Conservation (phyloP, 2,329 filamentous ascomycete species). For the Clathrospora elynae region DNA sequence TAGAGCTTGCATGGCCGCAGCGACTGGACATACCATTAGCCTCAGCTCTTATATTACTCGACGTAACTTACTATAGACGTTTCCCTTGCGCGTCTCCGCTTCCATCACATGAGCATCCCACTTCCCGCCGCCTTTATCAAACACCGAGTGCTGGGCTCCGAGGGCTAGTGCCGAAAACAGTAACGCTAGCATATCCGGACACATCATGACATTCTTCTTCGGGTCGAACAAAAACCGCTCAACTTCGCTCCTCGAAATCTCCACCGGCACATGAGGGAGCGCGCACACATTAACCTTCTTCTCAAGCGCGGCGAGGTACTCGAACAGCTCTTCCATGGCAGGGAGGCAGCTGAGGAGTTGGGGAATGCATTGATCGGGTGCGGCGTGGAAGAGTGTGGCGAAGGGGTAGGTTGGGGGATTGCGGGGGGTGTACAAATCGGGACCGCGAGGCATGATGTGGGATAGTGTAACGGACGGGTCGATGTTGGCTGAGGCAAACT, state of each 20-base stretch:
- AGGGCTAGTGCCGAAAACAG: slow-evolving; percentile 56
- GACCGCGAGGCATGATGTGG: slow-evolving; percentile 50
- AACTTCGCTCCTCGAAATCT: slow-evolving; percentile 52
- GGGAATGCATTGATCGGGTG: slow-evolving; percentile 42
- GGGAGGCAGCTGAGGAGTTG: slow-evolving; percentile 49
- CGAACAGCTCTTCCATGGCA: slow-evolving; percentile 45
- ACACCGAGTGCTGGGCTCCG: slow-evolving; percentile 54
- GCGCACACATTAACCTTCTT: slow-evolving; percentile 51
- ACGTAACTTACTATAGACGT: slow-evolving; percentile 54
- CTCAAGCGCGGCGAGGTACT: slow-evolving; percentile 52
- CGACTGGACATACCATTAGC: slow-evolving; percentile 43
- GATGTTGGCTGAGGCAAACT: slow-evolving; percentile 54
- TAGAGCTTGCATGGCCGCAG: slow-evolving; percentile 58
- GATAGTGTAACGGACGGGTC: slow-evolving; percentile 47
- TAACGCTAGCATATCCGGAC: slow-evolving; percentile 56
- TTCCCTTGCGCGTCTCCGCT: slow-evolving; percentile 44
- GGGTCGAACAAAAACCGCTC: slow-evolving; percentile 52
- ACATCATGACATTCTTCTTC: slow-evolving; percentile 50
- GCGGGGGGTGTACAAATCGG: slow-evolving; percentile 51
- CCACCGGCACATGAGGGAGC: slow-evolving; percentile 53
- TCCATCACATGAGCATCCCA: slow-evolving; percentile 49
- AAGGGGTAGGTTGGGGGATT: slow-evolving; percentile 52
- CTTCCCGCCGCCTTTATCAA: slow-evolving; percentile 48
- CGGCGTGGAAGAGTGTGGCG: slow-evolving; percentile 50
- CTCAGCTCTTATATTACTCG: neutral